These are phyloP conservation scores for Dactylellina parvicollis DNA, from an alignment of 2,329 filamentous ascomycete genomes.

Conservation along the genomic window DNA sequence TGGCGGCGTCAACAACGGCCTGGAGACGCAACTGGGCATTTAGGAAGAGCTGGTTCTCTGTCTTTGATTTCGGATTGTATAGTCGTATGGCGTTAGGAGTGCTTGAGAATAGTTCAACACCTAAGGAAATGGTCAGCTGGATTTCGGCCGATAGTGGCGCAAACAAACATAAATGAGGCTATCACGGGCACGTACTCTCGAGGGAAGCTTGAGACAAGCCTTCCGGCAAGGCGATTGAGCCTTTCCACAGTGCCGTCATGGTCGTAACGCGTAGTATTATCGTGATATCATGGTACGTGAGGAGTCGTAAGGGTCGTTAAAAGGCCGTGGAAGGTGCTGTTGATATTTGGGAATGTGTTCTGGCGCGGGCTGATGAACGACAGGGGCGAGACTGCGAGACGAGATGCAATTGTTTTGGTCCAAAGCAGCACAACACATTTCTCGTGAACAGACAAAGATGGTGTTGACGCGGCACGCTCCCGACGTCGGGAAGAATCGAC, in stretches of 20 bases:
- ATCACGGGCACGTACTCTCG: constrained; percentile 18
- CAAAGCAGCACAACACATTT: too few relatives aligned
- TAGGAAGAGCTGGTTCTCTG: constrained; percentile 8
- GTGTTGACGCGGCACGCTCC: too few relatives aligned
- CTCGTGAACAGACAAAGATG: too few relatives aligned
- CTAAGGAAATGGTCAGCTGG: constrained; percentile 14
- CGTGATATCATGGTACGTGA: constrained; percentile 37
- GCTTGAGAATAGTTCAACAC: constrained; percentile 31
- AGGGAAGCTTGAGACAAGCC: constrained; percentile 33
- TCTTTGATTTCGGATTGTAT: constrained; percentile 5
- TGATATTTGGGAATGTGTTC: background rate
- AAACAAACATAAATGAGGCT: background rate
- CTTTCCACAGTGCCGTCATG: constrained; percentile 43
- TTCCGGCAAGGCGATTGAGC: constrained; percentile 34
- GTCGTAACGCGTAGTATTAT: constrained; percentile 3
- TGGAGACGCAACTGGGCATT: constrained; percentile 24
- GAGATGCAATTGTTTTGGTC: too few relatives aligned
- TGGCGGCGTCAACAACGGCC: constrained; percentile 38
- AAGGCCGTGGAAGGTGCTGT: background rate
- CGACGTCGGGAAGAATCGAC: too few relatives aligned
- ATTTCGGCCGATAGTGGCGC: constrained; percentile 35
- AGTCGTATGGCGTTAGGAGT: background rate
- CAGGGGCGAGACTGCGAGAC: too few relatives aligned
- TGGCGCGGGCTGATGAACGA: background rate
- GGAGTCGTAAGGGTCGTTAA: constrained; percentile 5